A percentile compares a stretch with the other conserved stretches of the same genome.
These are phyloP conservation scores for Coleophoma cylindrospora DNA, from an alignment of 2,329 filamentous ascomycete genomes.

Conservation along the genomic window DNA sequence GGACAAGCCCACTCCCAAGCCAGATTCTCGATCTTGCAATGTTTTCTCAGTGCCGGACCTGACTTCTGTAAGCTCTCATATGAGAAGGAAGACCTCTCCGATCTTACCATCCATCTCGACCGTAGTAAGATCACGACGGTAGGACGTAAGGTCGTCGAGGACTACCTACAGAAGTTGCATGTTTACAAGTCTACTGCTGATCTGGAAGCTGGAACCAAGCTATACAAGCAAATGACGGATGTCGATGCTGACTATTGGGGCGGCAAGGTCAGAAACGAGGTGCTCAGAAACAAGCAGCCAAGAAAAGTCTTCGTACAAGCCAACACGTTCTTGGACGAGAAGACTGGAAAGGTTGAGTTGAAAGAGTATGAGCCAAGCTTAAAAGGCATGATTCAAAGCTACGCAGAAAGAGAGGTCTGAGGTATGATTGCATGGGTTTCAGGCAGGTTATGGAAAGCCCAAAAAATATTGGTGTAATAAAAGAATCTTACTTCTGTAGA, in stretches of 20 bases:
- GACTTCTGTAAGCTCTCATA: conserved; percentile 82
- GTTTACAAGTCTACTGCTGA: conserved; percentile 91
- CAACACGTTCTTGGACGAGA: conserved; percentile 71
- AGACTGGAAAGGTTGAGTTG: conserved; percentile 65
- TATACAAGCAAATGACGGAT: conserved; percentile 79
- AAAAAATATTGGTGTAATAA: no score
- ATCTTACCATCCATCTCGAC: conserved; percentile 78
- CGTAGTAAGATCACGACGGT: conserved; percentile 80
- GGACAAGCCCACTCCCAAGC: conserved; percentile 90
- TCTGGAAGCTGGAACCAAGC: conserved; percentile 66
- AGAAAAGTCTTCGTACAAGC: conserved; percentile 91
- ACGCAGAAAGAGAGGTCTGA: conserved; percentile 50
- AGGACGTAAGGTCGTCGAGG: conserved; percentile 75
- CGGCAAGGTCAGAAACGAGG: conserved; percentile 69
- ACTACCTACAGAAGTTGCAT: conserved; percentile 86
- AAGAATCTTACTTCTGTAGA: no score
- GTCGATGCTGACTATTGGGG: conserved; percentile 83
- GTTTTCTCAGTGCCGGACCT: conserved; percentile 79
- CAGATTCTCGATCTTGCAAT: conserved; percentile 80
- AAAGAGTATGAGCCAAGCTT: conserved; percentile 82
- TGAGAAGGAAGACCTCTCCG: conserved; percentile 63
- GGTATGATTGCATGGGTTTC: no score
- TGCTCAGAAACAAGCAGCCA: conserved; percentile 74
- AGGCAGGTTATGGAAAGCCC: no score
- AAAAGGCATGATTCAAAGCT: conserved; percentile 81